Conservation (phyloP, 2,329 filamentous ascomycete genomes). For the Cladosporium sp. region DNA sequence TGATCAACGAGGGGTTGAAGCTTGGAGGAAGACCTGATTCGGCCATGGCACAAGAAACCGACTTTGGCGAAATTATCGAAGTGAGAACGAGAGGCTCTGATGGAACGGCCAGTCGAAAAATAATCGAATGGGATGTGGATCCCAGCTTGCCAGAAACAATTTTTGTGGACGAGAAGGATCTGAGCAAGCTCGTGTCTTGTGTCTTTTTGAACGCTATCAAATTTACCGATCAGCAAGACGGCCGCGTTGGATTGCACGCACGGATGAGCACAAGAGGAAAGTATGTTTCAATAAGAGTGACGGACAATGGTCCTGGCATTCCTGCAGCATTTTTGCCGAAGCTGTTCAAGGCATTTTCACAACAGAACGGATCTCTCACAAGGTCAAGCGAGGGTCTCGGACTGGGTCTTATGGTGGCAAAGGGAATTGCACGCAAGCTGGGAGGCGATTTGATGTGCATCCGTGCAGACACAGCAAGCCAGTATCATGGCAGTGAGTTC, state of each 20-base stretch:
- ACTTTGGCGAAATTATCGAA: constrained; percentile 47
- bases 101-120: constrained; percentile 43
- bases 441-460: constrained; percentile 64
- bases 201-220: constrained; percentile 66
- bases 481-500: constrained; percentile 62
- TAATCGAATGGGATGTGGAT: constrained; percentile 49
- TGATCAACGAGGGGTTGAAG: constrained; percentile 50
- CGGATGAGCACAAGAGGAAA: constrained; percentile 45
- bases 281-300: constrained; percentile 58
- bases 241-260: constrained; percentile 55
- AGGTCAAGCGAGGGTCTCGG: constrained; percentile 65
- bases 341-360: constrained; percentile 66
- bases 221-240: constrained; percentile 57
- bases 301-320: constrained; percentile 66
- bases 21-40: constrained; percentile 51
- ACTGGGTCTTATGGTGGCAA: constrained; percentile 67
- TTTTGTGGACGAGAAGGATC: constrained; percentile 58
- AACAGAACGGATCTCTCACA: constrained; percentile 65
- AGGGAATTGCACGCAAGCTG: constrained; percentile 64
- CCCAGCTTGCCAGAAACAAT: constrained; percentile 51
- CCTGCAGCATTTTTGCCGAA: constrained; percentile 61
- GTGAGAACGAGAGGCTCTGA: constrained; percentile 42
- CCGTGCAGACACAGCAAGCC: constrained; percentile 58
- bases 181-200: constrained; percentile 61
- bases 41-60: constrained; percentile 44